phyloP scores from a whole-genome alignment of 73 alveolate species.

The Symbiodinium natans region DNA sequence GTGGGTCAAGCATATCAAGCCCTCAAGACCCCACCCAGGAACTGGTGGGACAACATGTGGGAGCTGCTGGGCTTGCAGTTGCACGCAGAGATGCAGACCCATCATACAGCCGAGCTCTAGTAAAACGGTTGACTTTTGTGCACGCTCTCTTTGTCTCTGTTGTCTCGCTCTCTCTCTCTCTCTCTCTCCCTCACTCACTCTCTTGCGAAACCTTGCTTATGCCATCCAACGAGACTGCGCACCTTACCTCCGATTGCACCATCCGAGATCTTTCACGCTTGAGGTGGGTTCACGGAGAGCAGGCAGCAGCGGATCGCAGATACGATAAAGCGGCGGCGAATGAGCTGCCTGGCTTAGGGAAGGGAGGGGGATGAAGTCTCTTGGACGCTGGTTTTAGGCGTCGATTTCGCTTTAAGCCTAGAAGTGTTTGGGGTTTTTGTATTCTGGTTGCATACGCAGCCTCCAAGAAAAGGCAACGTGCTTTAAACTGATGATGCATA shows the following conservation, averaged over 20 bases:
- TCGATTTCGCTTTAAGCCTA: too few species aligned
- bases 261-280: background rate
- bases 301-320: slow-evolving; percentile 71
- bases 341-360: slow-evolving; percentile 21
- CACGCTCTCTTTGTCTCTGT: background rate
- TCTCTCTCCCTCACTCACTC: background rate
- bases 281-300: slow-evolving; percentile 87
- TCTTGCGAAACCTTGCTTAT: background rate
- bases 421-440: too few species aligned
- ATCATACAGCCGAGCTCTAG: background rate
- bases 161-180: background rate
- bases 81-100: too few species aligned
- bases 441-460: too few species aligned
- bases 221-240: background rate
- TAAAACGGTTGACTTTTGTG: background rate
- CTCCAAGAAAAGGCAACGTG: too few species aligned
- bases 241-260: too few species aligned
- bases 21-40: too few species aligned
- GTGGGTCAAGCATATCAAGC: too few species aligned
- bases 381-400: too few species aligned
- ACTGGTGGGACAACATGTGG: slow-evolving; percentile 19
- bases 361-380: background rate
- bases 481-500: too few species aligned
- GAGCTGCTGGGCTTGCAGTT: background rate
- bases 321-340: slow-evolving; percentile 33